A percentile compares a stretch with the other conserved stretches of the same genome.
Conservation (phyloP, 2,329 filamentous ascomycete genomes). For the Paraconiothyrium brasiliense region DNA sequence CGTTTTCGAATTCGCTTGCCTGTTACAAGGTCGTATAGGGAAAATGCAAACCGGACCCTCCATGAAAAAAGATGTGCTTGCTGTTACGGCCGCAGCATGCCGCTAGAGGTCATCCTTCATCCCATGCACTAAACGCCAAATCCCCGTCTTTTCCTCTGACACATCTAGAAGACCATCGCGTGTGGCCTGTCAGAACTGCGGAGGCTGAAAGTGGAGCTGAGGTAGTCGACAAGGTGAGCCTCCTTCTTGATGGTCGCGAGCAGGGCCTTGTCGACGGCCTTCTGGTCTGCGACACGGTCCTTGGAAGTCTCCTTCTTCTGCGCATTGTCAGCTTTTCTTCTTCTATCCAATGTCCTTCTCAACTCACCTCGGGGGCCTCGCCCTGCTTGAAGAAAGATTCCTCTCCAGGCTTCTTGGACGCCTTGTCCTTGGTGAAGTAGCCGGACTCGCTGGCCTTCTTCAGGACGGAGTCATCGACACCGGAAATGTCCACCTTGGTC, state of each 20-base stretch:
- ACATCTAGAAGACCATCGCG: slow-evolving; percentile 94
- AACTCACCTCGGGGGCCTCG: slow-evolving; percentile 92
- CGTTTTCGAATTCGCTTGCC: slow-evolving; percentile 53
- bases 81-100: slow-evolving; percentile 53
- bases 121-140: slow-evolving; percentile 53
- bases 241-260: slow-evolving; percentile 98
- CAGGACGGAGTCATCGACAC: slow-evolving; percentile 75
- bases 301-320: slow-evolving; percentile 97
- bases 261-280: slow-evolving; percentile 96
- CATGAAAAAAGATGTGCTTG: slow-evolving; percentile 49
- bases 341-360: not conserved
- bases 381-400: slow-evolving; percentile 99
- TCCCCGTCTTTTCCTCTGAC: slow-evolving; percentile 43
- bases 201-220: slow-evolving; percentile 95
- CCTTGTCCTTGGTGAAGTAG: slow-evolving; percentile 98
- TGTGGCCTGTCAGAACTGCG: slow-evolving; percentile 99
- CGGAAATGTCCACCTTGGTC: slow-evolving; percentile 82
- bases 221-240: slow-evolving; percentile 91
- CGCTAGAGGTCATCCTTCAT: slow-evolving; percentile 50
- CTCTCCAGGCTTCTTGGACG: slow-evolving; percentile 93
- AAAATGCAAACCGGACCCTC: slow-evolving; percentile 52
- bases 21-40: slow-evolving; percentile 51
- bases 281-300: slow-evolving; percentile 95
- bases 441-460: slow-evolving; percentile 83
- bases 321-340: slow-evolving; percentile 29